These are phyloP conservation scores for Polytolypa hystricis DNA, from an alignment of 2,329 filamentous ascomycete species.

Conservation along the genomic window DNA sequence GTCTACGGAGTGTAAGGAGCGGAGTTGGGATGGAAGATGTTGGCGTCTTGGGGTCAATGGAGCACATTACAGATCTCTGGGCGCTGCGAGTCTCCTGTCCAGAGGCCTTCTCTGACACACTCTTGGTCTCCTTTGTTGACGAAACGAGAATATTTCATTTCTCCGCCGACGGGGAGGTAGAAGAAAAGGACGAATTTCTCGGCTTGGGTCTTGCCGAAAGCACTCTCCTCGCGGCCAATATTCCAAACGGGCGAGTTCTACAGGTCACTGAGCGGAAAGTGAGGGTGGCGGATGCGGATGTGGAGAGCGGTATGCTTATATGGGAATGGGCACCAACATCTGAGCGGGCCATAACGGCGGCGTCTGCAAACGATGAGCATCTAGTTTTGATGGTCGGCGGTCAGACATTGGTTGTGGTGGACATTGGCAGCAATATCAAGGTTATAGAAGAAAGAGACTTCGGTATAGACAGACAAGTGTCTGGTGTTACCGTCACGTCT, in stretches of 20 bases:
- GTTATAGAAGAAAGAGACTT: slow-evolving; percentile 51
- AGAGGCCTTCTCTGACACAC: slow-evolving; percentile 46
- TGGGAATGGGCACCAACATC: slow-evolving; percentile 34
- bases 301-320: slow-evolving; percentile 34
- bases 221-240: slow-evolving; percentile 60
- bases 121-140: slow-evolving; percentile 69
- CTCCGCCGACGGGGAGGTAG: slow-evolving; percentile 61
- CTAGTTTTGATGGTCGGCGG: slow-evolving; percentile 68
- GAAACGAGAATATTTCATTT: slow-evolving; percentile 80
- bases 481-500: slow-evolving; percentile 67
- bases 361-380: slow-evolving; percentile 59
- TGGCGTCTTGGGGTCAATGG: slow-evolving; percentile 69
- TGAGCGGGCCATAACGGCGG: slow-evolving; percentile 57
- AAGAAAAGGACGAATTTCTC: slow-evolving; percentile 69
- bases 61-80: slow-evolving; percentile 63
- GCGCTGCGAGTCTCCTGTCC: slow-evolving; percentile 46
- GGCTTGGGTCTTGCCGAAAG: slow-evolving; percentile 58
- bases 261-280: slow-evolving; percentile 63
- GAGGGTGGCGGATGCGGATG: slow-evolving; percentile 45
- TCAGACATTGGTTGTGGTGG: slow-evolving; percentile 57
- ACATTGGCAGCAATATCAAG: slow-evolving; percentile 47
- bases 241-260: slow-evolving; percentile 53
- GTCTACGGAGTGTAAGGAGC: slow-evolving; percentile 78
- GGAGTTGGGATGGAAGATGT: slow-evolving; percentile 86
- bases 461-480: slow-evolving; percentile 61